A percentile compares a stretch with the other conserved stretches of the same genome.
Conservation (phyloP, 768 basidiomycete species). For the Panus rudis region DNA sequence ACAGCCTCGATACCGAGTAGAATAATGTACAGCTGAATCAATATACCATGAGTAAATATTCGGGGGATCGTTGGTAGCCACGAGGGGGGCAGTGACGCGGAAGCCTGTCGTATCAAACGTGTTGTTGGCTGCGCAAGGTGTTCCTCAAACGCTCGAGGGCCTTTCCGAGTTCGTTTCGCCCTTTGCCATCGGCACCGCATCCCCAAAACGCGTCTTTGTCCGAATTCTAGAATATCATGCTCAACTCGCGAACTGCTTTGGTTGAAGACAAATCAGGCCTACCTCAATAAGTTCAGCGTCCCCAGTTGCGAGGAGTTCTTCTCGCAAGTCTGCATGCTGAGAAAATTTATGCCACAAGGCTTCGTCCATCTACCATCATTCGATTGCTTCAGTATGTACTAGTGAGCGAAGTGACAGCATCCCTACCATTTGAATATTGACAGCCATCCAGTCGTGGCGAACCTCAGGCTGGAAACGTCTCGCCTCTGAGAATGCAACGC, state of each 20-base stretch:
- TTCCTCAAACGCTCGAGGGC: conserved; percentile 58
- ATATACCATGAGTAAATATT: too few species aligned
- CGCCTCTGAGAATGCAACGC: conserved; percentile 60
- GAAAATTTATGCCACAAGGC: conserved; percentile 62
- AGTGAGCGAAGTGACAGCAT: conserved; percentile 1
- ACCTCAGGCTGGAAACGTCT: conserved; percentile 56
- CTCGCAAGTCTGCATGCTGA: conserved; percentile 55
- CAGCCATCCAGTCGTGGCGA: conserved; percentile 59
- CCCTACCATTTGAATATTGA: conserved; percentile 57
- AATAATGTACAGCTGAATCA: too few species aligned
- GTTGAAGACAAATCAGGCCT: conserved; percentile 10
- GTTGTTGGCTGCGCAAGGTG: too few species aligned
- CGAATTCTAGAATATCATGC: conserved; percentile 42
- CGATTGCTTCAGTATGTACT: background rate
- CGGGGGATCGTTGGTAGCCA: too few species aligned
- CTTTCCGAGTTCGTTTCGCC: conserved; percentile 71
- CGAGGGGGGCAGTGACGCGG: too few species aligned
- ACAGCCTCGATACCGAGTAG: too few species aligned
- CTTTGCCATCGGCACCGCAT: conserved; percentile 55
- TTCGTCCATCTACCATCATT: conserved; percentile 50
- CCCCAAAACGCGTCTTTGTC: conserved; percentile 77
- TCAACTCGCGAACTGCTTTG: background rate
- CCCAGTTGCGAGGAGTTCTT: conserved; percentile 56
- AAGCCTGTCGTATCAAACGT: too few species aligned
- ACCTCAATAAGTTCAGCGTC: conserved; percentile 68